Percentiles rank a stretch among this genome's conserved stretches.
Conservation (phyloP, 176 grass and related monocot genomes). For the Oryza meyeriana region DNA sequence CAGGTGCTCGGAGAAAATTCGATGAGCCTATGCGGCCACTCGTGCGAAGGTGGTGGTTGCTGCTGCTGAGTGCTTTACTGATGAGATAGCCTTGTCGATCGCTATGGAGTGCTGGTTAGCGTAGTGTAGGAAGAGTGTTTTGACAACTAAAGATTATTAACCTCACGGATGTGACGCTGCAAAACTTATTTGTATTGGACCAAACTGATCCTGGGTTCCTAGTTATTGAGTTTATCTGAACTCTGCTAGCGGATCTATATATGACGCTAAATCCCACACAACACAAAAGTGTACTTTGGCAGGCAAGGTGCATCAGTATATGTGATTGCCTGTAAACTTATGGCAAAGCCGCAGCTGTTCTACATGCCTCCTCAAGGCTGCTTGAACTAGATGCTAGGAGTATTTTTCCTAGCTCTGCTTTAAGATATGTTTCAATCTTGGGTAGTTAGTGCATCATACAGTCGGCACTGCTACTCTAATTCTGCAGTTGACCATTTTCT, state of each 20-base stretch:
- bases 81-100: background rate
- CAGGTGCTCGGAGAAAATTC: conserved; percentile 41
- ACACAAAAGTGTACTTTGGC: background rate
- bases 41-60: background rate
- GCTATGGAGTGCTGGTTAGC: background rate
- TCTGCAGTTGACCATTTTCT: background rate
- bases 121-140: background rate
- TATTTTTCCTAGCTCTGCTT: background rate
- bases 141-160: background rate
- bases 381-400: background rate
- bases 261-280: background rate
- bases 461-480: background rate
- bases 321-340: background rate
- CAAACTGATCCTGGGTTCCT: background rate
- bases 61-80: background rate
- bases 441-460: background rate
- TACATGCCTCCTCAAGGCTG: background rate
- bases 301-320: background rate
- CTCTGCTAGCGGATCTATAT: background rate
- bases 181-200: background rate
- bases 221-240: background rate
- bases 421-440: background rate
- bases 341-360: background rate
- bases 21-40: background rate
- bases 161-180: background rate